phyloP scores from a whole-genome alignment of 805 yeast genomes.

The Saccharomyces kudriavzevii region DNA sequence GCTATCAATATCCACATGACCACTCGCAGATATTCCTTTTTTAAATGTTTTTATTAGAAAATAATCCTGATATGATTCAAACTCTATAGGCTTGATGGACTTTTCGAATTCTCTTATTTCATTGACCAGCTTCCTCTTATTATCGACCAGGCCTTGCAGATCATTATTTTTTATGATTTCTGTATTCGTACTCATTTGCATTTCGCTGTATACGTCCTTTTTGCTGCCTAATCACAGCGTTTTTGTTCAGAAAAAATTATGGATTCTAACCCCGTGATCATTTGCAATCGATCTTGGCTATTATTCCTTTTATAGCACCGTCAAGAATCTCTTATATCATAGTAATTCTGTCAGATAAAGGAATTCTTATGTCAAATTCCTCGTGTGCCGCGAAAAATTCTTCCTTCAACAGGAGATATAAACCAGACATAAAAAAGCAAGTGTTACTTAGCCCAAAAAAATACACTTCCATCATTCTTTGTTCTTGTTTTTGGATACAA shows the following conservation, averaged over 20 bases:
- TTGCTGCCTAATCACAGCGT: not conserved
- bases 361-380: not conserved
- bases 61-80: constrained; percentile 30
- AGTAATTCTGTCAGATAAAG: not conserved
- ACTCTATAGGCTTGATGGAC: constrained; percentile 22
- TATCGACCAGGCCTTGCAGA: constrained; percentile 4
- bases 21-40: constrained; percentile 28
- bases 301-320: not conserved
- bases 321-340: not conserved
- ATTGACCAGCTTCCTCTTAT: constrained; percentile 6
- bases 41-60: constrained; percentile 22
- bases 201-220: not conserved
- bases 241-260: not conserved
- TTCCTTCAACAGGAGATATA: not conserved
- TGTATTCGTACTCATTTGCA: not conserved
- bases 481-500: too few species aligned
- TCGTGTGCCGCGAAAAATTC: not conserved
- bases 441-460: not conserved
- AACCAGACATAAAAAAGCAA: not conserved
- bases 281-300: not conserved
- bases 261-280: not conserved
- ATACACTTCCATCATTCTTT: not conserved
- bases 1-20: constrained; percentile 25
- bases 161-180: not conserved
- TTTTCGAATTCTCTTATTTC: constrained; percentile 9